These are phyloP conservation scores for Blastobotrys terrestris DNA, from an alignment of 805 yeast genomes.

Conservation along the genomic window DNA sequence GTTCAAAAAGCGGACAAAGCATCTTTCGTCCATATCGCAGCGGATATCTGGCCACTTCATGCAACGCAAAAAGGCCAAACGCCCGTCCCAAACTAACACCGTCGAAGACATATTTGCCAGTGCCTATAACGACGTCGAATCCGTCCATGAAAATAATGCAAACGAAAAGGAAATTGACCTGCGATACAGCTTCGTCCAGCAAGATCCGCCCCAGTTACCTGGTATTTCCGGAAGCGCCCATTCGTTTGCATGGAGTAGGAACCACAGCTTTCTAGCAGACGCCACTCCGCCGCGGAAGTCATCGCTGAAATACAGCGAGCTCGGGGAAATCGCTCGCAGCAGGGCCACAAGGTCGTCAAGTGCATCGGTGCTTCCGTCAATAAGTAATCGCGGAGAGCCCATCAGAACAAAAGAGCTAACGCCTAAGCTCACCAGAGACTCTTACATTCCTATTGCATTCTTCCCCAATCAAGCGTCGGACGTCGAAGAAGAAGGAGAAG, in stretches of 20 bases:
- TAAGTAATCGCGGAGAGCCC: neutral
- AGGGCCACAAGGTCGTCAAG: too few species aligned
- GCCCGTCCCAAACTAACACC: neutral
- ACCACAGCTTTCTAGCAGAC: neutral
- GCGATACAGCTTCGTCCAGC: neutral
- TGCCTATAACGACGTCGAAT: neutral
- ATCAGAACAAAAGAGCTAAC: neutral
- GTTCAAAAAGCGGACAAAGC: neutral
- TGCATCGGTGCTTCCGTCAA: neutral
- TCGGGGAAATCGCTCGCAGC: too few species aligned
- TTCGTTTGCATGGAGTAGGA: neutral
- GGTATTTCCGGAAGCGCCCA: neutral
- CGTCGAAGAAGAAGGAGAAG: neutral
- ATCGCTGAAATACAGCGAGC: neutral
- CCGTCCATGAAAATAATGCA: neutral
- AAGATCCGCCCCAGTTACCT: neutral
- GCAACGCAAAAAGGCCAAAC: neutral
- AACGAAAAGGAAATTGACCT: neutral
- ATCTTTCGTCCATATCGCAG: neutral
- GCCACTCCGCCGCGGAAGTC: neutral
- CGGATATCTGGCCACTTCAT: neutral
- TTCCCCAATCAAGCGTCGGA: neutral
- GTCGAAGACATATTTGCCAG: neutral
- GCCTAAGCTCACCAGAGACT: neutral
- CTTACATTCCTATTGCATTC: neutral